Conservation (phyloP, 805 yeast species). For the Myxozyma kluyveri region DNA sequence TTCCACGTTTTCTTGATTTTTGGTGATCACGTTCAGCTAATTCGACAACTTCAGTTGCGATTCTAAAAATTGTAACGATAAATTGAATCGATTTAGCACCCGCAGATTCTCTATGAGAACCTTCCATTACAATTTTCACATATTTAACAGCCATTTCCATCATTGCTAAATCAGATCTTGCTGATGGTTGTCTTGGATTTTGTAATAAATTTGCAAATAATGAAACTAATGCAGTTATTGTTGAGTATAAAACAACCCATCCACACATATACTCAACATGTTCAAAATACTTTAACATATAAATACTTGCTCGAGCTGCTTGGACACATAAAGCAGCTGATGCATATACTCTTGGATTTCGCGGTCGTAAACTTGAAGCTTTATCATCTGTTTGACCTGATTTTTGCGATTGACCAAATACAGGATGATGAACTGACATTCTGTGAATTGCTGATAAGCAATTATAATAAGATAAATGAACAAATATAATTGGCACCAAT, state of each 20-base stretch:
- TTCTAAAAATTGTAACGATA: slow-evolving; percentile 1
- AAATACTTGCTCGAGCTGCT: slow-evolving; percentile 30
- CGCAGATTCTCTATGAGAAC: background rate
- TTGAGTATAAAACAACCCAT: slow-evolving; percentile 21
- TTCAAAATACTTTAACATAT: slow-evolving; percentile 22
- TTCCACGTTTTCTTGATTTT: too few relatives aligned
- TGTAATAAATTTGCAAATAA: slow-evolving; percentile 30
- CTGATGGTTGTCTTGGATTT: slow-evolving; percentile 29
- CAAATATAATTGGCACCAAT: slow-evolving; percentile 16
- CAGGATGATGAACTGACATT: slow-evolving; percentile 29
- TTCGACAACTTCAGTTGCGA: slow-evolving; percentile 13
- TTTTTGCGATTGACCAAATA: slow-evolving; percentile 9
- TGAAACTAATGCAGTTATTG: slow-evolving; percentile 22
- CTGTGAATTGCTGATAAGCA: slow-evolving; percentile 29
- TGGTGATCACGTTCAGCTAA: too few relatives aligned
- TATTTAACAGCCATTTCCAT: slow-evolving; percentile 21
- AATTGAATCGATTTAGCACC: background rate
- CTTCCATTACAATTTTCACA: slow-evolving; percentile 5
- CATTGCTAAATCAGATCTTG: slow-evolving; percentile 29
- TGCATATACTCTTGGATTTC: slow-evolving; percentile 31
- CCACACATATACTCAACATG: slow-evolving; percentile 17
- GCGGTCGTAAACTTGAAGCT: slow-evolving; percentile 1
- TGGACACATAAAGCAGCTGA: slow-evolving; percentile 33
- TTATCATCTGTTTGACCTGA: background rate
- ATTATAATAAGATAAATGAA: slow-evolving; percentile 29